Conservation (phyloP, 106 monocot species). For the Apostasia ramifera region DNA sequence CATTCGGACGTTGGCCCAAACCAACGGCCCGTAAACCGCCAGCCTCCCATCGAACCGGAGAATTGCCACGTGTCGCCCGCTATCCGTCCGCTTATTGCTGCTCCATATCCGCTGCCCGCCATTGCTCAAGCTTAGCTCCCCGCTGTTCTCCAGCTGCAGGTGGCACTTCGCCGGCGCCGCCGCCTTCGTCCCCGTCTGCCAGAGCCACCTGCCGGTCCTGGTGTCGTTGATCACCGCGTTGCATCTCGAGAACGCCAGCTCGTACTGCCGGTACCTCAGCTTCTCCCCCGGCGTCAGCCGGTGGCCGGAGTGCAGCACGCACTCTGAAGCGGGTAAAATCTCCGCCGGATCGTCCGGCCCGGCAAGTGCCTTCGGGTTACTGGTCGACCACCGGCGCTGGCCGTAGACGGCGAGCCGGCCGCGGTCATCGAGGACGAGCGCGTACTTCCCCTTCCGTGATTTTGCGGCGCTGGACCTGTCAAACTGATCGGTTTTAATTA, state of each 20-base stretch:
- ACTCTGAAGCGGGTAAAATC: background rate
- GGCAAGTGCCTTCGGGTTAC: slow-evolving; percentile 7
- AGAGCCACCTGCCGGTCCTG: slow-evolving; percentile 3
- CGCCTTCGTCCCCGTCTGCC: slow-evolving; percentile 21
- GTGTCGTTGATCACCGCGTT: slow-evolving; percentile 24
- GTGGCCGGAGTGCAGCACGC: slow-evolving; percentile 22
- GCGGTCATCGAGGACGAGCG: slow-evolving; percentile 18
- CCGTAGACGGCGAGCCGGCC: slow-evolving; percentile 20
- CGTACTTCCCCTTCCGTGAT: slow-evolving; percentile 29
- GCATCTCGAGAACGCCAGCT: slow-evolving; percentile 11
- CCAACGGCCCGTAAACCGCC: slow-evolving; percentile 21
- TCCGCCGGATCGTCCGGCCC: background rate
- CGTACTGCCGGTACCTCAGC: slow-evolving; percentile 17
- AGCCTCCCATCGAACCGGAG: slow-evolving; percentile 24
- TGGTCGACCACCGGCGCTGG: slow-evolving; percentile 16
- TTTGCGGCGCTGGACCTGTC: background rate
- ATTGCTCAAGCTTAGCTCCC: slow-evolving; percentile 17
- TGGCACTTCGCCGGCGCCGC: slow-evolving; percentile 8
- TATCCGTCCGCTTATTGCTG: slow-evolving; percentile 15
- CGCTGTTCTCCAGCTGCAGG: slow-evolving; percentile 14
- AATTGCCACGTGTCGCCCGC: slow-evolving; percentile 12
- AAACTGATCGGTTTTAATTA: too few species aligned
- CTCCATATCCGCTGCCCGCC: slow-evolving; percentile 14
- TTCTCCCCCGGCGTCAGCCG: slow-evolving; percentile 4
- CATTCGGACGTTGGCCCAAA: slow-evolving; percentile 13